These are phyloP conservation scores for Tulasnella sp. DNA, from an alignment of 768 basidiomycete genomes.

Conservation along the genomic window DNA sequence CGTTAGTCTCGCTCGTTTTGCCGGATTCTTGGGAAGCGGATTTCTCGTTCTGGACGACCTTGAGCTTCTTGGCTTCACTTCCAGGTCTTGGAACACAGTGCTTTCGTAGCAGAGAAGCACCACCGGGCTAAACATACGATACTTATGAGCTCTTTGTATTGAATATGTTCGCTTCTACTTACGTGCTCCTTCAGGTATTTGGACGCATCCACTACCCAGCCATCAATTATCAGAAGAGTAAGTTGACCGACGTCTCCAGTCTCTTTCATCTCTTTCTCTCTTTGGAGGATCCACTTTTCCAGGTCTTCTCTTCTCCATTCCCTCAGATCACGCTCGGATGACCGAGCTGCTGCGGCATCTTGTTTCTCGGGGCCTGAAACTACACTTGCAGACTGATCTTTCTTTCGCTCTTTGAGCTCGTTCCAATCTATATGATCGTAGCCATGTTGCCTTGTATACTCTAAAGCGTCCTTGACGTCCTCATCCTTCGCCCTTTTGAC, in stretches of 20 bases:
- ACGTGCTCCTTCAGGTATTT: slow-evolving; percentile 11
- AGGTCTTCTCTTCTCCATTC: too few relatives aligned
- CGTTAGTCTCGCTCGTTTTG: too few relatives aligned
- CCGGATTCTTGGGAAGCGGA: too few relatives aligned
- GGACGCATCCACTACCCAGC: slow-evolving; percentile 9
- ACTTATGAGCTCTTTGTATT: not conserved
- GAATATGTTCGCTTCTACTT: not conserved
- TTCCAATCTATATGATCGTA: too few relatives aligned
- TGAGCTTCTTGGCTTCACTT: not conserved
- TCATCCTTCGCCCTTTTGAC: not conserved
- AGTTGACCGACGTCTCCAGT: too few relatives aligned
- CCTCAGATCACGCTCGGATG: too few relatives aligned
- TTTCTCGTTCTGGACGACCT: not conserved
- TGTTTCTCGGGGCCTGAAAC: too few relatives aligned
- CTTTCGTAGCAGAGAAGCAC: not conserved
- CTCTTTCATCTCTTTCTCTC: too few relatives aligned
- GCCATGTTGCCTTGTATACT: not conserved
- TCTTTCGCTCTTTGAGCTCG: too few relatives aligned
- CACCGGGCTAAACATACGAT: slow-evolving; percentile 7
- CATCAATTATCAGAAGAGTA: slow-evolving; percentile 7
- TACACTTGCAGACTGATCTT: too few relatives aligned
- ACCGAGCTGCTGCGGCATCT: too few relatives aligned
- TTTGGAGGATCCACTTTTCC: too few relatives aligned
- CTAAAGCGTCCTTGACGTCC: not conserved
- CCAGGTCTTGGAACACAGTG: not conserved